These are phyloP conservation scores for Diplodia seriata DNA, from an alignment of 2,329 filamentous ascomycete genomes.

Conservation along the genomic window DNA sequence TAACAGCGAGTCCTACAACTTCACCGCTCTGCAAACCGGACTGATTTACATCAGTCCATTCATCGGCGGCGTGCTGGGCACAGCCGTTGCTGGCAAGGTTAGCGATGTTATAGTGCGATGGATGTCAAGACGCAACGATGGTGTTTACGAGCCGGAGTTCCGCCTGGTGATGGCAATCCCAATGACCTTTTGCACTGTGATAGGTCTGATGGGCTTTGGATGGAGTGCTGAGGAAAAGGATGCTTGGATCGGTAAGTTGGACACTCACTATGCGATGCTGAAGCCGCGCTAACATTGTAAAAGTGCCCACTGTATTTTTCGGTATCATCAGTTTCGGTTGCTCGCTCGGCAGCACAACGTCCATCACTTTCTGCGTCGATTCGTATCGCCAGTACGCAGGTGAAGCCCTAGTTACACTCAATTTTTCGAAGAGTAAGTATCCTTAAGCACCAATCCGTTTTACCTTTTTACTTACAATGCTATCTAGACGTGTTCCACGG, in stretches of 20 bases:
- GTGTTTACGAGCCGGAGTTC: slow-evolving; percentile 94
- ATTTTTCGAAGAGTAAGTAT: slow-evolving; percentile 81
- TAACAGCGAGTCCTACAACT: slow-evolving; percentile 73
- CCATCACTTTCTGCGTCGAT: slow-evolving; percentile 94
- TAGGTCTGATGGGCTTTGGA: slow-evolving; percentile 95
- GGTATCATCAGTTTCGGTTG: slow-evolving; percentile 92
- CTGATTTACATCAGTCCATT: slow-evolving; percentile 91
- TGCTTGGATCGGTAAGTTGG: slow-evolving; percentile 69
- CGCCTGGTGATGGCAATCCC: slow-evolving; percentile 86
- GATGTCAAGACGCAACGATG: slow-evolving; percentile 86
- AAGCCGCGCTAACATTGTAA: not conserved
- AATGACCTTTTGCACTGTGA: slow-evolving; percentile 76
- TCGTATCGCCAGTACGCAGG: slow-evolving; percentile 92
- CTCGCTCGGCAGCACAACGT: slow-evolving; percentile 84
- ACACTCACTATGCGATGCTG: too few relatives aligned
- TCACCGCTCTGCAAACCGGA: slow-evolving; percentile 79
- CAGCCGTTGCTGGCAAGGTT: slow-evolving; percentile 85
- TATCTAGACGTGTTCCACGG: slow-evolving; percentile 78
- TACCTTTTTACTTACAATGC: not conserved
- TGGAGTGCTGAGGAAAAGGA: slow-evolving; percentile 82
- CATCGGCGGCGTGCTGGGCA: slow-evolving; percentile 86
- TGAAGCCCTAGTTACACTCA: slow-evolving; percentile 91
- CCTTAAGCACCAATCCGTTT: not conserved
- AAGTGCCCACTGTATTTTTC: slow-evolving; percentile 88
- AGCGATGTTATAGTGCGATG: slow-evolving; percentile 83